Base-by-base conservation (phyloP, 2,329 filamentous ascomycete genomes). In the Botrytis aclada region DNA sequence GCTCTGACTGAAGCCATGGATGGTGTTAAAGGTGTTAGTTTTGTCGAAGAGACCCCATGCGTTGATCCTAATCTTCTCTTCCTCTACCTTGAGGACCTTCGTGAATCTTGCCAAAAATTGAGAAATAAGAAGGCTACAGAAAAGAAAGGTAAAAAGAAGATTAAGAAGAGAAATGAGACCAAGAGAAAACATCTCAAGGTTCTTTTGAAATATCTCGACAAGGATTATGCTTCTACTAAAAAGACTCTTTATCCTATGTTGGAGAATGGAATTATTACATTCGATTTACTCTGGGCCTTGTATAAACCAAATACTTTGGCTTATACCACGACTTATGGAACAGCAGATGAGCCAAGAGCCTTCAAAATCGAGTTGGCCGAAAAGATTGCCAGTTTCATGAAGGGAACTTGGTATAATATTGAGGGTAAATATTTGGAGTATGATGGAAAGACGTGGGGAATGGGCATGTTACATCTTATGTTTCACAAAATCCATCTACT, bases 241-340 rank as follows among this genome's bases (percentile, higher is more conserved):
- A 93, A 94, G 81, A 92, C 91, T 2, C 86, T 97, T 0, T 91
- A 94, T 77, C 92, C 93, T 0, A 89, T 97, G 83, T 85, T 97
- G 2, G 88, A 94, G 75, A 92, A 91, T 45, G 93, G 93, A 14
- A 89, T 94, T 62, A 97, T 97, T 80, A 97, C 93, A 0, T 97
- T 95, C 77, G 93, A 97, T 73, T 86, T 97, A 3, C 84, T 97
- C 1, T 97, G 94, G 94, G 93, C 94, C 0, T 83, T 97, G 5
- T 97, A 92, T 87, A 97, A 96, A 79, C 94, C 94, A 0, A 93
- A 94, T 78, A 94, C 93, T 0, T 88, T 97, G 32, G 91, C 89
- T 1, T 95, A 92, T 80, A 89, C 91, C 0, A 88, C 89, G 0
- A 95, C 93, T 0, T 97, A 97, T 75, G 92, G 92, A 4, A 90